Evolutionary conservation across 331 rosid genomes (phyloP).

Genomic region (Spiraea crenata): DNA sequence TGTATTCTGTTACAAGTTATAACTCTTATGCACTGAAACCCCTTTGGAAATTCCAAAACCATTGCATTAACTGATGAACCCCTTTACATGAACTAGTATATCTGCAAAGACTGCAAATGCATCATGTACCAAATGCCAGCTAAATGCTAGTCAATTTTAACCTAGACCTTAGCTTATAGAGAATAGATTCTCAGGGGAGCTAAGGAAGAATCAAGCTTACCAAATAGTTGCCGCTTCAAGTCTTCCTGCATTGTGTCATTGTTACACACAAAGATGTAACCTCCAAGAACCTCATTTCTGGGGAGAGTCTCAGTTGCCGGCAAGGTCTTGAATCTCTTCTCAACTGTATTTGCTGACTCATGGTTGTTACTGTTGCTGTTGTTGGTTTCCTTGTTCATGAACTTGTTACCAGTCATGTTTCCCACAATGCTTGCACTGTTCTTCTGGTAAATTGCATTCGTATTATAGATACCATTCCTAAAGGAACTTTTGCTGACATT

Average conservation of each 20-base stretch:
- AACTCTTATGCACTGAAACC: not conserved
- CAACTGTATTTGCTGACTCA: slow-evolving; percentile 54
- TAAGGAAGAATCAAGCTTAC: slow-evolving; percentile 31
- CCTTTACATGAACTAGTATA: not conserved
- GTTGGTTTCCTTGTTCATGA: slow-evolving; percentile 59
- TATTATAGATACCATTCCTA: slow-evolving; percentile 57
- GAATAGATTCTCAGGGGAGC: not conserved
- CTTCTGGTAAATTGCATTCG: slow-evolving; percentile 76
- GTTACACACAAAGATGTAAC: slow-evolving; percentile 98
- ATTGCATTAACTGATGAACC: not conserved
- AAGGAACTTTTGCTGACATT: slow-evolving; percentile 57
- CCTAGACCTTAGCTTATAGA: slow-evolving; percentile 1
- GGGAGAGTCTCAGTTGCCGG: slow-evolving; percentile 98
- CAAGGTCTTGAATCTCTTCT: slow-evolving; percentile 96
- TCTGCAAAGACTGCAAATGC: not conserved
- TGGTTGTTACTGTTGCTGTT: slow-evolving; percentile 37
- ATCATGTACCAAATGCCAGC: not conserved
- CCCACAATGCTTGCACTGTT: slow-evolving; percentile 52
- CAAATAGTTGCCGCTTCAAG: slow-evolving; percentile 93
- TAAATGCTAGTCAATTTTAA: not conserved
- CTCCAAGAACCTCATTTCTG: slow-evolving; percentile 96
- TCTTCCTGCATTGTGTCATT: slow-evolving; percentile 99
- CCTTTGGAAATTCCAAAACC: not conserved
- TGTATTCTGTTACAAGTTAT: not conserved
- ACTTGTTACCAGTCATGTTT: slow-evolving; percentile 62